phyloP scores from a whole-genome alignment of 2,329 filamentous ascomycete genomes.

The Keithomyces neogunnii region DNA sequence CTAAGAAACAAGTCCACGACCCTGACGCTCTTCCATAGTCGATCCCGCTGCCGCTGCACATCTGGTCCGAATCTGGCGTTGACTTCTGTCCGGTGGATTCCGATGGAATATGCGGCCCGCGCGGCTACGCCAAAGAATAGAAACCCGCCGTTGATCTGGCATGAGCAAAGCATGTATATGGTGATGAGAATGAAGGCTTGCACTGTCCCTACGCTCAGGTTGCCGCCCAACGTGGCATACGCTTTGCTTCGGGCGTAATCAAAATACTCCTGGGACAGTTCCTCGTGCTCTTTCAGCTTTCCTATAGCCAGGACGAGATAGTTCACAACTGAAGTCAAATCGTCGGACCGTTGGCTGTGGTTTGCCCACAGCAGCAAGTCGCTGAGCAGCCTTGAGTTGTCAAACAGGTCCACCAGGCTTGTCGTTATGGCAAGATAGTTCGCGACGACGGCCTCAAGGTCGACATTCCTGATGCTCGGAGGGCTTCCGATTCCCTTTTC shows the following conservation, averaged over 20 bases:
- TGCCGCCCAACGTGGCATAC: slow-evolving; percentile 34
- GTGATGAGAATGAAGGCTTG: slow-evolving; percentile 43
- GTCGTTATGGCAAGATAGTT: slow-evolving; percentile 32
- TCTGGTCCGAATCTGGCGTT: slow-evolving; percentile 41
- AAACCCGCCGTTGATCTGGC: slow-evolving; percentile 47
- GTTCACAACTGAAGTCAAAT: slow-evolving; percentile 33
- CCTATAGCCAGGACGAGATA: slow-evolving; percentile 45
- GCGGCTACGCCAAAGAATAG: slow-evolving; percentile 46
- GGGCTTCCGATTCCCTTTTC: slow-evolving; percentile 3
- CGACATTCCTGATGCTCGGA: slow-evolving; percentile 18
- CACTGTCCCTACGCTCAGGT: slow-evolving; percentile 39
- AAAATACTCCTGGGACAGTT: slow-evolving; percentile 35
- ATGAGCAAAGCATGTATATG: slow-evolving; percentile 45
- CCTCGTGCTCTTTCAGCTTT: slow-evolving; percentile 31
- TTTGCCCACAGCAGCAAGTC: slow-evolving; percentile 35
- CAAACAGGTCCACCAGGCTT: slow-evolving; percentile 41
- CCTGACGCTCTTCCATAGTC: slow-evolving; percentile 45
- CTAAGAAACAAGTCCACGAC: slow-evolving; percentile 44
- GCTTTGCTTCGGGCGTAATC: slow-evolving; percentile 40
- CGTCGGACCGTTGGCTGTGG: slow-evolving; percentile 21
- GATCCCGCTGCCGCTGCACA: slow-evolving; percentile 34
- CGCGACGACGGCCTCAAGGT: slow-evolving; percentile 21
- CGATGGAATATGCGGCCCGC: slow-evolving; percentile 43
- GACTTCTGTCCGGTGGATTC: slow-evolving; percentile 44
- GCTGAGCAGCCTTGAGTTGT: slow-evolving; percentile 27